A percentile compares a stretch with the other conserved stretches of the same genome.
Conservation (phyloP, 139 green algal genomes). For the Chlorella sp. region DNA sequence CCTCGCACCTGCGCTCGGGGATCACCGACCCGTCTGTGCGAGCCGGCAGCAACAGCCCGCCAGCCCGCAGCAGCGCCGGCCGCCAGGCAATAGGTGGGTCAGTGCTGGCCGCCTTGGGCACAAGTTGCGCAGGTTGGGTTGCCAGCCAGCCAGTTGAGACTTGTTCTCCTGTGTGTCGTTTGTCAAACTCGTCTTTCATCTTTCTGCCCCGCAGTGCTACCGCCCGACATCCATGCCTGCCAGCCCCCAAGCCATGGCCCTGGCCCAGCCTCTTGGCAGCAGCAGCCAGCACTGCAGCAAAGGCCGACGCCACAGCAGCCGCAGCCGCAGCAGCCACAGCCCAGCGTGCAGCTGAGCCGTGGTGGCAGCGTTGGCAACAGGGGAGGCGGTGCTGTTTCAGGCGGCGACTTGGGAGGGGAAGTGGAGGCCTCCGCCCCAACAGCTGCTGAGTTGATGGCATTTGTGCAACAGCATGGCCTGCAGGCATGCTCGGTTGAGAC, state of each 20-base stretch:
- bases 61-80: background rate
- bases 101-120: background rate
- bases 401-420: too few relatives aligned
- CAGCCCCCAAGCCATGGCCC: background rate
- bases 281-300: background rate
- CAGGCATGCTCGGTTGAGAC: background rate
- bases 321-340: background rate
- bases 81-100: background rate
- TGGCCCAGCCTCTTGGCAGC: background rate
- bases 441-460: background rate
- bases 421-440: background rate
- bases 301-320: too few relatives aligned
- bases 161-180: background rate
- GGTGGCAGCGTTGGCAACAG: background rate
- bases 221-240: background rate
- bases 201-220: background rate
- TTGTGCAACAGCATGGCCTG: background rate
- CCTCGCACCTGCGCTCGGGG: background rate
- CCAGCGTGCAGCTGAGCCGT: background rate
- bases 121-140: background rate
- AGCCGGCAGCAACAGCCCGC: slow-evolving; percentile 18
- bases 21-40: too few relatives aligned
- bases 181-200: background rate
- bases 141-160: too few relatives aligned
- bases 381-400: too few relatives aligned